Evolutionary conservation across 2,329 filamentous ascomycete genomes (phyloP), one percentile per base, ranked within the genome.

Genomic region (Harringtonia aguacate): DNA sequence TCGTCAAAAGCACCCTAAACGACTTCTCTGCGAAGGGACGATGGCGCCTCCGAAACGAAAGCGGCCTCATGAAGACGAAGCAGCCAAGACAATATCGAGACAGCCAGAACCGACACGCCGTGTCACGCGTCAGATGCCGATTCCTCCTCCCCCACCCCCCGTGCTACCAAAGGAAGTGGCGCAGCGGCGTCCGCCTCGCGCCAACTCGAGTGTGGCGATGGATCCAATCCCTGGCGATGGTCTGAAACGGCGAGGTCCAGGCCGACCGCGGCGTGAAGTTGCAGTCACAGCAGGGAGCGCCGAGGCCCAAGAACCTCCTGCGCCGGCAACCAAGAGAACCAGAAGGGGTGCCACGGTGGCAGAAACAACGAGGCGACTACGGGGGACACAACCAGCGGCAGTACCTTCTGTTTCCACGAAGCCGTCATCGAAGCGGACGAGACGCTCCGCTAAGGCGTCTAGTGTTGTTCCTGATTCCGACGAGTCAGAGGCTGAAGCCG

Each of bases 91-190:
- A 33, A 22, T 40, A 2, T n/a, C 47, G n/a, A 34, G 43, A n/a
- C 24, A 24, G 3, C 4, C 12, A 12, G 17, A 34, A 17, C 34
- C 39, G 34, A 52, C 58, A 46, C 59, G 58, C 45, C 57, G 60
- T 50, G 54, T 55, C 41, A 63, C 60, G 52, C 61, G 60, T 44
- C 58, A 58, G 40, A 53, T 58, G 10, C 60, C 61, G 41, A 57
- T 56, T 36, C 51, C 58, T 45, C 58, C 60, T 40, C 52, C 60
- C 47, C 60, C 61, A 41, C 60, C 56, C 36, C 53, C 58, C 29
- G 55, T 59, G 39, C 56, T 54, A 51, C 51, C 55, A 44, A 54
- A 58, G 29, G 53, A 55, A 13, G 53, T 54, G 42, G 56, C 53
- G n/a, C 50, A 52, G 43, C 53, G 55, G 8, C 54, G 55, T 14